Evolutionary conservation across 768 basidiomycete species (phyloP), one percentile per base, ranked within the genome.

Genomic region (Mycena metata): DNA sequence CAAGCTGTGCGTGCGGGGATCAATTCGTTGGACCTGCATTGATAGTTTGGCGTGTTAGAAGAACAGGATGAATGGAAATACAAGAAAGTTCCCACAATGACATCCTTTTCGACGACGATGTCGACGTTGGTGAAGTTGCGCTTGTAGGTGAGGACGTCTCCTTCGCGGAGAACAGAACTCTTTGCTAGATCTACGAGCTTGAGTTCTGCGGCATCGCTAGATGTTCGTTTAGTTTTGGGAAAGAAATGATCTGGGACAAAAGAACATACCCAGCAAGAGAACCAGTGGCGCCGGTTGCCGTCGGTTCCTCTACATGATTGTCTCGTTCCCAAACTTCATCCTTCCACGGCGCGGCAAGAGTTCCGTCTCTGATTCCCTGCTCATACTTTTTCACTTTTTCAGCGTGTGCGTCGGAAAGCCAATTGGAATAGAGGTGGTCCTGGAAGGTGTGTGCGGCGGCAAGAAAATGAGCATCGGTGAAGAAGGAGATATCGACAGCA

Each of bases 271-370:
- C 82, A 45, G 80, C 80, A 42, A 26, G 66, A 35, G 36, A 33
- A 36, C 41, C 17, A 8, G 45, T 35, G 12, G 17, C 42, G 9
- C 35, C 15, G 19, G 66, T 46, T 13, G 5, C 21, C 9, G 55
- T 26, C 50, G 57, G 50, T 45, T 42, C 70, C 54, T 60, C 66
- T 73, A 30, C 43, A 43, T 42, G n/a, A 50, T 88, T 84, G 7
- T 85, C 83, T 43, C 75, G 76, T 54, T 83, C 83, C 89, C 89
- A 91, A 39, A 80, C 83, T 39, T 90, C 86, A 72, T 91, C 89
- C 72, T 91, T 91, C 88, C 88, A 90, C 43, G 86, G 82, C 15
- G 84, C 88, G 35, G 87, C 83, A 39, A 88, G 61, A 10, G 78
- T 82, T 1, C 88, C 89, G 16, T 79, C 73, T 3, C 70, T 68